Percentiles rank a stretch among this genome's conserved stretches.
Conservation (phyloP, 2,329 filamentous ascomycete species). For the Hypoxylon sp. region DNA sequence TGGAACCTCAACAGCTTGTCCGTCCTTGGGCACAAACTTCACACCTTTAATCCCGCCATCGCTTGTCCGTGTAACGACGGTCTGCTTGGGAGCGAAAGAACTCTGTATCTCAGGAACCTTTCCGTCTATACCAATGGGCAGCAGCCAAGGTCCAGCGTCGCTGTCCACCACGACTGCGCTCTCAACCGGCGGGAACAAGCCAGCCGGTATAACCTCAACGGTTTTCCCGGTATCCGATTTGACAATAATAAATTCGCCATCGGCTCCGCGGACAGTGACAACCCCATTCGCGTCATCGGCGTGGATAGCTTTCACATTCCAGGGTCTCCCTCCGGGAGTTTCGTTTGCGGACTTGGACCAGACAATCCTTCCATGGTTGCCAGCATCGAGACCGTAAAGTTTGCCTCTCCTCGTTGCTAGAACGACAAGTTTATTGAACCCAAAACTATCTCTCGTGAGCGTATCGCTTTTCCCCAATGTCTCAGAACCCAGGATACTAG, state of each 20-base stretch:
- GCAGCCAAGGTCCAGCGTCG: conserved; percentile 66
- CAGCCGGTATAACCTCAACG: conserved; percentile 61
- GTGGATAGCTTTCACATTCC: conserved; percentile 78
- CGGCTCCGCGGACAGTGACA: conserved; percentile 71
- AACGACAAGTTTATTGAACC: conserved; percentile 88
- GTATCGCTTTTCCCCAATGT: conserved; percentile 61
- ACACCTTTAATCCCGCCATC: conserved; percentile 69
- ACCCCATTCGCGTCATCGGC: conserved; percentile 70
- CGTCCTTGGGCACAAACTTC: conserved; percentile 63
- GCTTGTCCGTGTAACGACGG: conserved; percentile 67
- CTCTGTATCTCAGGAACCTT: conserved; percentile 63
- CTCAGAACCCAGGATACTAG: conserved; percentile 73
- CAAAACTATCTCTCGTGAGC: conserved; percentile 81
- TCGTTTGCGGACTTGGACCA: conserved; percentile 80
- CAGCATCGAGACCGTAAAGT: conserved; percentile 84
- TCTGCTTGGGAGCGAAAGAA: conserved; percentile 66
- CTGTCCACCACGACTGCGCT: conserved; percentile 69
- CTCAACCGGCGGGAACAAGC: conserved; percentile 59
- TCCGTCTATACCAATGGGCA: conserved; percentile 68
- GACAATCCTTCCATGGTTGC: conserved; percentile 78
- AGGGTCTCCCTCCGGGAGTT: conserved; percentile 67
- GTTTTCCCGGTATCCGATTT: conserved; percentile 68
- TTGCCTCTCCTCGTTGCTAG: conserved; percentile 85
- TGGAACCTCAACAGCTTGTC: conserved; percentile 62
- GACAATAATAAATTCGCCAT: conserved; percentile 74